Evolutionary conservation across 257 asterid species (phyloP).

Genomic region (Solanum sejunctum): DNA sequence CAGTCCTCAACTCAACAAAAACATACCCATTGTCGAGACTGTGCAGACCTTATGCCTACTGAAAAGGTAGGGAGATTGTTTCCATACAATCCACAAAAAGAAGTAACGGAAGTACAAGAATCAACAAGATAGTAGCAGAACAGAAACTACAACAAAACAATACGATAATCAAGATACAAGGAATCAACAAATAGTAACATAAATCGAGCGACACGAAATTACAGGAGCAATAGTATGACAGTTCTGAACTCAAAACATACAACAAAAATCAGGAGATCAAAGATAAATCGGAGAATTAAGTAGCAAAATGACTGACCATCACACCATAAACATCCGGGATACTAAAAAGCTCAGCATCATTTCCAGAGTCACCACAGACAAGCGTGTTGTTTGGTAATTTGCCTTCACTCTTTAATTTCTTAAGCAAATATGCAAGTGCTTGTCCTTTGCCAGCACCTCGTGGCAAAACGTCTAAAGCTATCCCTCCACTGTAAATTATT

Average conservation of each 20-base stretch:
- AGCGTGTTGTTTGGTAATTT: constrained; percentile 71
- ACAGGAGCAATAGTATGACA: neutral
- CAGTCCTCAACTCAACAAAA: neutral
- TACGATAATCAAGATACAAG: neutral
- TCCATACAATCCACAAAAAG: neutral
- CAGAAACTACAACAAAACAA: neutral
- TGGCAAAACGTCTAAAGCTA: constrained; percentile 84
- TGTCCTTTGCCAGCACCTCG: constrained; percentile 98
- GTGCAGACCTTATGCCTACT: neutral
- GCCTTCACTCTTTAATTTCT: constrained; percentile 48
- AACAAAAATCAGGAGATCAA: neutral
- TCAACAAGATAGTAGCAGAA: neutral
- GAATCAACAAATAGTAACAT: neutral
- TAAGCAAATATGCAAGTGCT: constrained; percentile 89
- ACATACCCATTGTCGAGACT: neutral
- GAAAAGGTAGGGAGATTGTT: neutral
- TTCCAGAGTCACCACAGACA: constrained; percentile 97
- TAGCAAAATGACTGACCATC: constrained; percentile 55
- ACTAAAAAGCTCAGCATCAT: constrained; percentile 83
- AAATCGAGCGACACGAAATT: no score
- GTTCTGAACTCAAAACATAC: neutral
- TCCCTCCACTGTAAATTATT: constrained; percentile 97
- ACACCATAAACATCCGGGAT: constrained; percentile 90
- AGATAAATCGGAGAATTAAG: neutral
- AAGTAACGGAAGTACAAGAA: neutral